Evolutionary conservation across 495 filamentous ascomycete genomes (phyloP), one percentile per base, ranked within the genome.

Genomic region (Filosporella fistucella): DNA sequence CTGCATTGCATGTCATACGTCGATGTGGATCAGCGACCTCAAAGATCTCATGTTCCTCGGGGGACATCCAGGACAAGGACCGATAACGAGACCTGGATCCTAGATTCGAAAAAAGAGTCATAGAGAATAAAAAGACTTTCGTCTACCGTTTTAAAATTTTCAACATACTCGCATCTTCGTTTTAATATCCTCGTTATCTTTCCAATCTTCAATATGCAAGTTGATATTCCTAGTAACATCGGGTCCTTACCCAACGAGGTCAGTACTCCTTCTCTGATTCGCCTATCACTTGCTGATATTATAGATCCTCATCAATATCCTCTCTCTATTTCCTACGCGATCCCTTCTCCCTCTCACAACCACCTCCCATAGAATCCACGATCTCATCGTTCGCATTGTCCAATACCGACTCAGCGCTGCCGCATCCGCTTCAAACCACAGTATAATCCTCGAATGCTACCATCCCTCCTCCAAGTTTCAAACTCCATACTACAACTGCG

Each of bases 401-500:
- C 79, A 85, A 51, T 64, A 74, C 21, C 81, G 88, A 34, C 72
- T 91, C 13, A 63, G 78, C 26, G 54, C 69, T 16, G 77, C 78
- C 20, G 70, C 80, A 3, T 63, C 70, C 8, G 65, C 84, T 13
- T 63, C 74, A 14, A 76, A 81, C 44, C 78, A 84, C 59, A 70
- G 77, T 32, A 63, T 90, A 22, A 80, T 89, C 16, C 74, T 93
- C 12, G 85, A 89, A 69, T 87, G 84, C 67, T 89, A 82, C 58
- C 85, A 85, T 52, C 87, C 87, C 0, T 77, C 69, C 51, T 77
- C 12, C n/a, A 83, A 79, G 60, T 65, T 85, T 23, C 80, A 72
- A 11, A 82, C 82, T 41, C 81, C 85, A 2, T 81, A 80, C 35
- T 75, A 85, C 2, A 81, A 76, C 61, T 88, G 85, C 67, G 71